Percentiles rank a stretch among this genome's conserved stretches.
phyloP scores from a whole-genome alignment of 805 yeast species.

The Schwanniomyces yamadae region DNA sequence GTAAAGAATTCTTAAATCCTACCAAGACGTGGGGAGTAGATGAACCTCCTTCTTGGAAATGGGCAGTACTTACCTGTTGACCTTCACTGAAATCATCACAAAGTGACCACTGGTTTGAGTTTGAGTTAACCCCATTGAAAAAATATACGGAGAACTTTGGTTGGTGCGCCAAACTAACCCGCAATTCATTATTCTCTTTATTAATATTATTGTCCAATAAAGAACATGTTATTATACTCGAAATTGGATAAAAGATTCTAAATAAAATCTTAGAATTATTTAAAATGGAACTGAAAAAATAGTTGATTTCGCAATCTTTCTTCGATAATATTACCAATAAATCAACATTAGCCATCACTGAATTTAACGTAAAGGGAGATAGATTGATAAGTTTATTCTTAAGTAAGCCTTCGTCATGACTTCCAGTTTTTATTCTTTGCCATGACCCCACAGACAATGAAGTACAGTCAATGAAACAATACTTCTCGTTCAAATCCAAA shows the following conservation, averaged over 20 bases:
- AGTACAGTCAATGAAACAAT: conserved; percentile 64
- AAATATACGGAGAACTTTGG: conserved; percentile 82
- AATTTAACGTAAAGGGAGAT: conserved; percentile 64
- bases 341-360: conserved; percentile 67
- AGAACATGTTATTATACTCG: conserved; percentile 58
- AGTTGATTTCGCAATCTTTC: conserved; percentile 70
- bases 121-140: conserved; percentile 51
- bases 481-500: conserved; percentile 57
- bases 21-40: conserved; percentile 67
- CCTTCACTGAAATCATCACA: conserved; percentile 86
- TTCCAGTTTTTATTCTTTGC: conserved; percentile 75
- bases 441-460: conserved; percentile 75
- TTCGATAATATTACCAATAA: conserved; percentile 67
- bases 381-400: conserved; percentile 53
- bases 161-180: conserved; percentile 52
- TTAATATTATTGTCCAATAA: conserved; percentile 47
- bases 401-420: conserved; percentile 39
- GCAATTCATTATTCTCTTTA: conserved; percentile 45
- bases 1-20: conserved; percentile 52
- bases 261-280: conserved; percentile 67
- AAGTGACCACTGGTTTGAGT: conserved; percentile 69
- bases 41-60: conserved; percentile 51
- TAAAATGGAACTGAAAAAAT: conserved; percentile 73
- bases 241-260: conserved; percentile 68
- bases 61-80: conserved; percentile 73